Conservation (phyloP, 768 basidiomycete species). For the Leccinum truebloodii region DNA sequence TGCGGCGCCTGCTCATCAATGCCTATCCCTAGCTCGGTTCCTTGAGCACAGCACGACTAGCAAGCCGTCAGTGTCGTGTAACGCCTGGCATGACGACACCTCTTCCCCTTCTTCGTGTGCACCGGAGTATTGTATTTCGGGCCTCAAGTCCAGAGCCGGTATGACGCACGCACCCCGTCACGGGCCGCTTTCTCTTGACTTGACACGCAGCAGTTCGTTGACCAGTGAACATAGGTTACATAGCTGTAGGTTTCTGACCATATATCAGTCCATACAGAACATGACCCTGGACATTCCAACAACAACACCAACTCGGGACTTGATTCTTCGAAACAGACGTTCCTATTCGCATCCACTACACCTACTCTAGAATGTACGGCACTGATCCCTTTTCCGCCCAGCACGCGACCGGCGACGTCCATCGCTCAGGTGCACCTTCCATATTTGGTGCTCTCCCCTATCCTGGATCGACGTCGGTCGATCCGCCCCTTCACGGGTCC, state of each 20-base stretch:
- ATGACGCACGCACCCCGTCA: not conserved
- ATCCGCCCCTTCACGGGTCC: conserved; percentile 34
- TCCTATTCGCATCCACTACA: not conserved
- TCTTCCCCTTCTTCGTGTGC: not conserved
- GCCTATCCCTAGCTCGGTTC: not conserved
- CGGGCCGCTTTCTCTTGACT: not conserved
- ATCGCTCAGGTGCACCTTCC: conserved; percentile 40
- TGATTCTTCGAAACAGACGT: too few relatives aligned
- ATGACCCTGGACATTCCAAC: not conserved
- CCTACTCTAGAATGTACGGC: conserved; percentile 23
- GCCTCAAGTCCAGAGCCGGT: not conserved
- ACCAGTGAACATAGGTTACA: not conserved
- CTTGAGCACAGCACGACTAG: conserved; percentile 8
- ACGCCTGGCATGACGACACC: not conserved
- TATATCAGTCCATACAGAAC: not conserved
- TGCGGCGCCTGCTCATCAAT: not conserved
- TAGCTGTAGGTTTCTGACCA: not conserved
- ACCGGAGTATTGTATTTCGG: not conserved
- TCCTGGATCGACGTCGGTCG: conserved; percentile 29
- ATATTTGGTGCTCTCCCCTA: conserved; percentile 67
- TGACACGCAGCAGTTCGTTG: not conserved
- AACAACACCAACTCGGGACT: not conserved
- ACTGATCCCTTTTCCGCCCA: conserved; percentile 33
- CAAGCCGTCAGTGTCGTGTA: not conserved
- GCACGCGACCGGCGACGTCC: conserved; percentile 14